phyloP scores from a whole-genome alignment of 75 land plant genomes.

The Pinus taeda region DNA sequence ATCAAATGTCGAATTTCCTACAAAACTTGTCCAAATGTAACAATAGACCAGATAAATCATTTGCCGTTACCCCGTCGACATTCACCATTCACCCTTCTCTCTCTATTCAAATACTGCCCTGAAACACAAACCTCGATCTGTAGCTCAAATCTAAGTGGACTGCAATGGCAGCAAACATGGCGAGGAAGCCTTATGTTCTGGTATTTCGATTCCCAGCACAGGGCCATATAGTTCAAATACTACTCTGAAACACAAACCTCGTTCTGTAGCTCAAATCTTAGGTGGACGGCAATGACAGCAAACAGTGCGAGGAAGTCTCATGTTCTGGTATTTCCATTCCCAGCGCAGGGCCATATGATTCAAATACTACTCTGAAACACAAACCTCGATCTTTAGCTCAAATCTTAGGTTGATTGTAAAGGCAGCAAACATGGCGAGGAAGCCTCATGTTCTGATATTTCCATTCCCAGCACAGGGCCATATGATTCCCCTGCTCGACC shows the following conservation, averaged over 20 bases:
- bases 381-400: no score
- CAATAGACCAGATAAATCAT: no score
- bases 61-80: no score
- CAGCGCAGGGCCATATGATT: neutral
- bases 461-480: slow-evolving; percentile 1
- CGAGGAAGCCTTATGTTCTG: neutral
- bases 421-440: neutral
- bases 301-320: neutral
- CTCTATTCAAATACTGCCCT: neutral
- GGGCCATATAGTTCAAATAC: neutral
- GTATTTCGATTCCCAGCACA: neutral
- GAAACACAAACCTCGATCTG: no score
- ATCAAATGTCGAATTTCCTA: no score
- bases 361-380: no score
- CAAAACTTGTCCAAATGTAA: no score
- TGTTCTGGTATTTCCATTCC: neutral
- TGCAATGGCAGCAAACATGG: neutral
- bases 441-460: neutral
- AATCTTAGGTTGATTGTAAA: no score
- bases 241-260: no score
- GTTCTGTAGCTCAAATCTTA: no score
- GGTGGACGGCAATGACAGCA: neutral
- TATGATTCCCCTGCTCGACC: slow-evolving; percentile 4
- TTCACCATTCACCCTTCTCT: no score
- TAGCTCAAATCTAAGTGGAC: no score